These are phyloP conservation scores for Epichloe amarillans DNA, from an alignment of 2,329 filamentous ascomycete species.

Conservation along the genomic window DNA sequence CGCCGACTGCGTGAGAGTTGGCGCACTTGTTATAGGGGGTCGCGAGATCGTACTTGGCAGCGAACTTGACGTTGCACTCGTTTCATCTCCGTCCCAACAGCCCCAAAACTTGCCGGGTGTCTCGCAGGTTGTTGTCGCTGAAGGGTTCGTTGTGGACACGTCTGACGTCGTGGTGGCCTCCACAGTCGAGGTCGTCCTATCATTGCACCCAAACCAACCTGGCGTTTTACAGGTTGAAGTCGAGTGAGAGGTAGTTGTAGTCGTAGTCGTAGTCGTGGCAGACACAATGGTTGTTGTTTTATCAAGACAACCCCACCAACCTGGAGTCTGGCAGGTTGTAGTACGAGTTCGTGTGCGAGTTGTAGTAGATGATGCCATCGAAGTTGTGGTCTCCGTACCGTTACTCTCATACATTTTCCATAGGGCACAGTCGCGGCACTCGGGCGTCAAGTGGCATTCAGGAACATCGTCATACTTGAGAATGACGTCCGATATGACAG, in stretches of 20 bases:
- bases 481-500: constrained; percentile 79
- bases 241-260: constrained; percentile 28
- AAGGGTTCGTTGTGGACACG: constrained; percentile 11
- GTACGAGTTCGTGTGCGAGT: constrained; percentile 65
- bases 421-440: constrained; percentile 78
- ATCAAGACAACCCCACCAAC: constrained; percentile 78
- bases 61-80: constrained; percentile 12
- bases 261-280: constrained; percentile 19
- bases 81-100: constrained; percentile 30
- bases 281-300: constrained; percentile 39
- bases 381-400: constrained; percentile 62
- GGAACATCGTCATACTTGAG: constrained; percentile 72
- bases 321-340: constrained; percentile 77
- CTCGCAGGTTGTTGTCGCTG: constrained; percentile 28
- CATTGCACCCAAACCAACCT: constrained; percentile 56
- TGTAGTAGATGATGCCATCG: constrained; percentile 37
- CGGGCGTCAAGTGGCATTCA: constrained; percentile 58
- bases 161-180: constrained; percentile 18
- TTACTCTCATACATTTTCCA: constrained; percentile 97
- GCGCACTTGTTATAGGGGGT: constrained; percentile 17
- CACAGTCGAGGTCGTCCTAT: constrained; percentile 20
- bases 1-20: constrained; percentile 17
- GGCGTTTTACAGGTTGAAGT: constrained; percentile 48
- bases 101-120: constrained; percentile 45
- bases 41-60: neutral